A percentile compares a stretch with the other conserved stretches of the same genome.
phyloP scores from a whole-genome alignment of 257 asterid genomes.

The Nicotiana attenuata region DNA sequence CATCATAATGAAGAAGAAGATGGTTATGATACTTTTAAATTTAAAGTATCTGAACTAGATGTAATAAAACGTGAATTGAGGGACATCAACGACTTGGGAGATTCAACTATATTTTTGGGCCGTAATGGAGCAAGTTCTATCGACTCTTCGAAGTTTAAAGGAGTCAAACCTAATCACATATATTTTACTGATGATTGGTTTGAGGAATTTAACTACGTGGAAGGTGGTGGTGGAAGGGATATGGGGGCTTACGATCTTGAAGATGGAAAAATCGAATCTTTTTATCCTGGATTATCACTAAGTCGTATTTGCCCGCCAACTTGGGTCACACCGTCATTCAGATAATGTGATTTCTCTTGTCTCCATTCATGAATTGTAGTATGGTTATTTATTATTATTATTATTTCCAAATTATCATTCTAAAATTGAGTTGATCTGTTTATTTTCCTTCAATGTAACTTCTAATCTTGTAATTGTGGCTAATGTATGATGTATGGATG shows the following conservation, averaged over 20 bases:
- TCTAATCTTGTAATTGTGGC: no score
- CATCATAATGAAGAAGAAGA: no score
- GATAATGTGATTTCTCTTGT: background rate
- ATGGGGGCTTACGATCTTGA: background rate
- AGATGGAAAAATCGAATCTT: background rate
- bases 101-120: background rate
- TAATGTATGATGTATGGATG: background rate
- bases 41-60: background rate
- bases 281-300: background rate
- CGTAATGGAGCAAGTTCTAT: background rate
- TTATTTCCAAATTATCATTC: background rate
- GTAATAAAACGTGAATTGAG: background rate
- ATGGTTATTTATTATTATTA: no score
- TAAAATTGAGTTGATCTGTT: background rate
- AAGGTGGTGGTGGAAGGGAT: background rate
- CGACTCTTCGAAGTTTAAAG: background rate
- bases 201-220: background rate
- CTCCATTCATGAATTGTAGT: background rate
- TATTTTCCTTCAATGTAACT: background rate
- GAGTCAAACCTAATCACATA: background rate
- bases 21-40: background rate
- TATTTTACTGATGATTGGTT: background rate
- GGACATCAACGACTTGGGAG: background rate
- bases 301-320: background rate
- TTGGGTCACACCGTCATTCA: background rate